Conservation (phyloP, 2,329 filamentous ascomycete genomes). For the Colletotrichum caudatum region DNA sequence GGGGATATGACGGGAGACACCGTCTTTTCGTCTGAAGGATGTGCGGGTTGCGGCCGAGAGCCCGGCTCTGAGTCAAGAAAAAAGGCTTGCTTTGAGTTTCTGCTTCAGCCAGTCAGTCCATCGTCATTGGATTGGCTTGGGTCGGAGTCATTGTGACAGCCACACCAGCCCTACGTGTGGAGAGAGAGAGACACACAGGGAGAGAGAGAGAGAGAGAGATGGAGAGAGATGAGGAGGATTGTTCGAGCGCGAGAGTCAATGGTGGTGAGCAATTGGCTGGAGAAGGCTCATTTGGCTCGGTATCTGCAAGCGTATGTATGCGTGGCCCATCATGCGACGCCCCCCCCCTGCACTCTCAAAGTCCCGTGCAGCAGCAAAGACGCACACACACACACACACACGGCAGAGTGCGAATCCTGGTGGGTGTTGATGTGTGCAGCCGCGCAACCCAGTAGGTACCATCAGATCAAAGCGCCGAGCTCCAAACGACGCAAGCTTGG, state of each 20-base stretch:
- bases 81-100: constrained; percentile 39
- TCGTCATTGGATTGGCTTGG: not conserved
- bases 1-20: constrained; percentile 9
- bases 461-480: constrained; percentile 28
- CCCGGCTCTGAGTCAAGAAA: constrained; percentile 35
- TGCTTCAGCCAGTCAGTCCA: constrained; percentile 22
- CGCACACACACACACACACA: not conserved
- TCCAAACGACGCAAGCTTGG: constrained; percentile 35
- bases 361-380: constrained; percentile 5
- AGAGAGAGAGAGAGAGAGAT: constrained; percentile 13
- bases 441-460: constrained; percentile 32
- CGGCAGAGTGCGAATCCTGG: not conserved
- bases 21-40: constrained; percentile 5
- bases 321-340: constrained; percentile 27
- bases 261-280: constrained; percentile 36
- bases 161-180: constrained; percentile 40
- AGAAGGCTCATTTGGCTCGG: constrained; percentile 23
- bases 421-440: constrained; percentile 29
- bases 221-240: not conserved
- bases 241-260: constrained; percentile 11
- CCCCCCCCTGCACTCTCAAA: constrained; percentile 22
- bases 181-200: not conserved
- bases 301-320: constrained; percentile 29
- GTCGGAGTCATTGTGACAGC: constrained; percentile 5
- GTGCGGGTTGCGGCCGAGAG: constrained; percentile 5